Evolutionary conservation across 164 flowering plant genomes (phyloP).

Genomic region (Nymphaea thermarum): DNA sequence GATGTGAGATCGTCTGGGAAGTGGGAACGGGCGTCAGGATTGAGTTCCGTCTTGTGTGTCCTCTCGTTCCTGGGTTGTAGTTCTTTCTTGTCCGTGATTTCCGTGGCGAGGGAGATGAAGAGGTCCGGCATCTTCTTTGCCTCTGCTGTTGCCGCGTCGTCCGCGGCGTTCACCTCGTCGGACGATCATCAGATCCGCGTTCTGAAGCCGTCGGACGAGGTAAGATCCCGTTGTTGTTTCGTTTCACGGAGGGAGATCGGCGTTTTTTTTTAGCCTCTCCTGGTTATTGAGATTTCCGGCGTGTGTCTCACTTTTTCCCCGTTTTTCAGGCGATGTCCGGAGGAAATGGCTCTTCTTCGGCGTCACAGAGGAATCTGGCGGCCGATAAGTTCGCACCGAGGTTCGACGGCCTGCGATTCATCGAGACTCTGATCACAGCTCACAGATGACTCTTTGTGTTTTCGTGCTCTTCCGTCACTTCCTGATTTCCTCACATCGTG

Average conservation of each 20-base stretch:
- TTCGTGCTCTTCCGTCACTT: not conserved
- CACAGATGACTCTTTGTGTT: constrained; percentile 27
- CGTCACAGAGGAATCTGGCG: not conserved
- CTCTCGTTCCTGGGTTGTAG: not conserved
- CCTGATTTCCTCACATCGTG: not conserved
- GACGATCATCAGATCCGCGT: constrained; percentile 9
- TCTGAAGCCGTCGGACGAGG: constrained; percentile 6
- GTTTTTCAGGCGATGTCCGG: not conserved
- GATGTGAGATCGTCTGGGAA: not conserved
- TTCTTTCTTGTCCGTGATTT: not conserved
- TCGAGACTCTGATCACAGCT: constrained; percentile 59
- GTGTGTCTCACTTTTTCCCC: not conserved
- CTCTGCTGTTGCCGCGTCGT: constrained; percentile 36
- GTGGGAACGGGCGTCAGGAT: not conserved
- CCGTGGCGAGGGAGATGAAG: constrained; percentile 20
- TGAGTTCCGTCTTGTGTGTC: not conserved
- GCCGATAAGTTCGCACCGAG: constrained; percentile 45
- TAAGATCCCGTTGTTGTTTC: constrained; percentile 1
- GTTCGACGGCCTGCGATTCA: constrained; percentile 60
- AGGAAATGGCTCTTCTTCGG: not conserved
- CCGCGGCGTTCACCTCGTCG: constrained; percentile 29
- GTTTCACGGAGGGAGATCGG: not conserved
- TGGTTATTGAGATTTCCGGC: not conserved
- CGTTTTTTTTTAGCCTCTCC: not conserved
- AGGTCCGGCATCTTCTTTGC: constrained; percentile 27